Conservation (phyloP, 768 basidiomycete genomes). For the Crassisporium funariophilum region DNA sequence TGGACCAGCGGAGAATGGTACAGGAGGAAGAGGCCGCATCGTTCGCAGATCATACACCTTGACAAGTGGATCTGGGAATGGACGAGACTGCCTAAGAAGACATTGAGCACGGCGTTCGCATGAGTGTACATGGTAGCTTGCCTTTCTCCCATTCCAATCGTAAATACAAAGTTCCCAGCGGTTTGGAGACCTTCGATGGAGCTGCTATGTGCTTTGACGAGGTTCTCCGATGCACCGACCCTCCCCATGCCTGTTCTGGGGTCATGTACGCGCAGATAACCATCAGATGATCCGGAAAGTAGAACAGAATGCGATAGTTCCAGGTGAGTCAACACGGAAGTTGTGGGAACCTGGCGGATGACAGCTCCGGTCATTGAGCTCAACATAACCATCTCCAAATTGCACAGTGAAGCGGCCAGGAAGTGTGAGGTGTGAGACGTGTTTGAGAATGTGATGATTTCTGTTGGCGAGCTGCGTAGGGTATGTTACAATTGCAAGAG, state of each 20-base stretch:
- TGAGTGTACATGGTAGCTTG: constrained; percentile 25
- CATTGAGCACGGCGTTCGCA: neutral
- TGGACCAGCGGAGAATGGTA: constrained; percentile 86
- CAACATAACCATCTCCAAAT: constrained; percentile 66
- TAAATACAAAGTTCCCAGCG: constrained; percentile 79
- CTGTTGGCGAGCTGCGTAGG: constrained; percentile 28
- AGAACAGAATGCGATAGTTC: constrained; percentile 65
- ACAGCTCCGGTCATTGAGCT: constrained; percentile 74
- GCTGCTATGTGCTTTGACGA: constrained; percentile 77
- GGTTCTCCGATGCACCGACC: constrained; percentile 48
- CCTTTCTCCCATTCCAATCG: constrained; percentile 88
- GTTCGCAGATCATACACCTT: constrained; percentile 91
- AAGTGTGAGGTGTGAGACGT: constrained; percentile 52
- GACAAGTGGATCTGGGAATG: constrained; percentile 88
- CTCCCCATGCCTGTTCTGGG: constrained; percentile 61
- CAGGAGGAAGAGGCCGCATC: constrained; percentile 79
- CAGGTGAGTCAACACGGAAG: constrained; percentile 66
- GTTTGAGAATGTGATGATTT: constrained; percentile 47
- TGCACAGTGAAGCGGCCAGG: constrained; percentile 60
- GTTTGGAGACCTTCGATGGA: constrained; percentile 83
- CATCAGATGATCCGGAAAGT: constrained; percentile 73
- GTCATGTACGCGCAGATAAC: constrained; percentile 71
- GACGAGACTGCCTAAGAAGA: constrained; percentile 72
- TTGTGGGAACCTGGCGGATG: constrained; percentile 55
- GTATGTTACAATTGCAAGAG: neutral